Percentiles rank a stretch among this genome's conserved stretches.
Conservation (phyloP, 495 filamentous ascomycete genomes). For the Podospora fimiseda region DNA sequence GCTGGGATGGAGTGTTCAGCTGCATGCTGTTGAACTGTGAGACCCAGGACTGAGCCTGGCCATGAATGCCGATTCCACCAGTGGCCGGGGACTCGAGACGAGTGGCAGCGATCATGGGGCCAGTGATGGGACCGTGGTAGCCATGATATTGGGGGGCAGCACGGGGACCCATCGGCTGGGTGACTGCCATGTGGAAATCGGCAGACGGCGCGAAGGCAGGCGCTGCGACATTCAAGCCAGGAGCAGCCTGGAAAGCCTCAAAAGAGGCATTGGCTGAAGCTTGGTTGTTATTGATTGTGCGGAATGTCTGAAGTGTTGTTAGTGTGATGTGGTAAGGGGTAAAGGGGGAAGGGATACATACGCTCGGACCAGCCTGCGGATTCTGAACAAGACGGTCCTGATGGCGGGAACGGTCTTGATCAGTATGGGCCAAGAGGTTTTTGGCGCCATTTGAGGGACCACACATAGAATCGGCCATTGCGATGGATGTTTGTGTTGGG, state of each 20-base stretch:
- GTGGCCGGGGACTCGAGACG: constrained; percentile 12
- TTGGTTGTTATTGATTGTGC: constrained; percentile 11
- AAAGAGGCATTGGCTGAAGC: constrained; percentile 13
- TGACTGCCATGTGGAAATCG: constrained; percentile 5
- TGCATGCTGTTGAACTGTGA: constrained; percentile 24
- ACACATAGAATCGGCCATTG: constrained; percentile 77
- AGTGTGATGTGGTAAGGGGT: neutral
- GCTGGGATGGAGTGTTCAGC: no score
- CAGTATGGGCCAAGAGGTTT: constrained; percentile 73
- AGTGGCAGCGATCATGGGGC: constrained; percentile 5
- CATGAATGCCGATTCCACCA: constrained; percentile 7
- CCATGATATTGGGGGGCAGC: constrained; percentile 1
- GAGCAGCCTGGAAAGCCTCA: constrained; percentile 21
- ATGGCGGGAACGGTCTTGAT: constrained; percentile 72
- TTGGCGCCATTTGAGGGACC: constrained; percentile 86
- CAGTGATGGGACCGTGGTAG: constrained; percentile 2
- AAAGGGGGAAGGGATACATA: constrained; percentile 6
- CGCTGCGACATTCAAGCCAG: no score
- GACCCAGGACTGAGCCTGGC: constrained; percentile 19
- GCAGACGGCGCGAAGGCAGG: no score
- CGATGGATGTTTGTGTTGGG: constrained; percentile 15
- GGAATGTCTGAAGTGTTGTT: constrained; percentile 26
- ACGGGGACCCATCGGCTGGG: neutral
- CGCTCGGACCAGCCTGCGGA: constrained; percentile 15
- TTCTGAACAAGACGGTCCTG: constrained; percentile 57